Evolutionary conservation across 2,329 filamentous ascomycete species (phyloP), one percentile per base, ranked within the genome.

Genomic region (Pseudonectria foliicola): DNA sequence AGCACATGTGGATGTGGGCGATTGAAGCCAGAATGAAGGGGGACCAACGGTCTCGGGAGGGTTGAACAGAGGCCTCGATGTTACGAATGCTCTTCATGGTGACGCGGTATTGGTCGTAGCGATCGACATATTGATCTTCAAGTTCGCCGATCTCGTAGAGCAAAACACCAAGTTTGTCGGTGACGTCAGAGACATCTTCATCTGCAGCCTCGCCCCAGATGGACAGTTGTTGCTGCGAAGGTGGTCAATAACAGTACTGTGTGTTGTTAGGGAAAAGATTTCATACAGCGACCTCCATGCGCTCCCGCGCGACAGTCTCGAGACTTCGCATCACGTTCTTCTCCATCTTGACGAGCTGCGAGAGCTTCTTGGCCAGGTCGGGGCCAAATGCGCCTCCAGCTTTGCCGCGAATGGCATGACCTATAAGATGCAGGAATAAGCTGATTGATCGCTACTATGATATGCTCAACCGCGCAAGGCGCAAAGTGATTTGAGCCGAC

Each of bases 301-400:
- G 82, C 73, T 98, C 92, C 56, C 88, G 82, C 29, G 88, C 88
- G 35, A 96, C 92, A 32, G 87, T 75, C 62, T 98, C 92, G 74
- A 96, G 81, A 61, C 88, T 95, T 63, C 92, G 87, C 92, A 98
- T 98, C 38, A 95, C 86, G 60, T 98, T 96, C 80, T 98, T 98
- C 71, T 98, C 92, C 92, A 98, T 98, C 78, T 98, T 98, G 45
- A 98, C 92, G 34, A 98, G 77, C 69, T 94, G 86, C 27, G 89
- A 87, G 44, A 98, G 81, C 76, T 98, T 98, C 77, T 95, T 95
- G 39, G 92, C 84, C 39, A 98, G 80, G 55, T 98, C 92, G 38
- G 89, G 77, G 44, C 77, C 76, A 48, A 87, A 88, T 52, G 83
- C 81, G 49, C 84, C 85, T 45, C 84, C 82, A 28, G 81, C 75